A percentile compares a stretch with the other conserved stretches of the same genome.
Evolutionary conservation across 768 basidiomycete genomes (phyloP).

Genomic region (Russula sp.): DNA sequence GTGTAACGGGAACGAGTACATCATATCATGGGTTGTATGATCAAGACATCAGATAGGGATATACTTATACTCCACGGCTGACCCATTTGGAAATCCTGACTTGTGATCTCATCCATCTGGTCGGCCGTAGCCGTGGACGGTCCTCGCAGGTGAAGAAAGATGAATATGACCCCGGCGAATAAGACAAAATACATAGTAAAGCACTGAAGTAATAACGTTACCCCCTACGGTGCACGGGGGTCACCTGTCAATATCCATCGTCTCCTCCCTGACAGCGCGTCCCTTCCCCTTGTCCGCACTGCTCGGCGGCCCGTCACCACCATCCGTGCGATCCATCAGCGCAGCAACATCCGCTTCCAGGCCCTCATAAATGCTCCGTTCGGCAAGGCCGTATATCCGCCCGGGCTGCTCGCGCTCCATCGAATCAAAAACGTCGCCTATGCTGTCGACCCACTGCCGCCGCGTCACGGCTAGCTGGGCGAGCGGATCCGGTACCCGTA

Average conservation of each 20-base stretch:
- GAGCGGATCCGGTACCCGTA: slow-evolving; percentile 62
- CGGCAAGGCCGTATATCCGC: slow-evolving; percentile 71
- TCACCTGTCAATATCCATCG: slow-evolving; percentile 58
- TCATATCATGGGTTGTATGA: neutral
- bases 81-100: neutral
- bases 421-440: slow-evolving; percentile 69
- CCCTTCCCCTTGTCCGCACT: slow-evolving; percentile 50
- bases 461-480: slow-evolving; percentile 68
- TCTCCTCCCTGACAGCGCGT: slow-evolving; percentile 40
- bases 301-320: slow-evolving; percentile 23
- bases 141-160: neutral
- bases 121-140: neutral
- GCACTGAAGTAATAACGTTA: slow-evolving; percentile 22
- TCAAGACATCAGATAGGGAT: neutral
- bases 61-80: neutral
- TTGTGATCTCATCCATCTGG: neutral
- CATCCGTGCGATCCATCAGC: slow-evolving; percentile 27
- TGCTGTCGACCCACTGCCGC: slow-evolving; percentile 66
- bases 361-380: slow-evolving; percentile 66
- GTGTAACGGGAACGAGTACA: neutral
- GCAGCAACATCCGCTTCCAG: slow-evolving; percentile 55
- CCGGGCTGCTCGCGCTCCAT: slow-evolving; percentile 60
- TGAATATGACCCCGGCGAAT: slow-evolving; percentile 4
- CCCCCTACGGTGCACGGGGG: slow-evolving; percentile 20
- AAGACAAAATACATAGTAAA: slow-evolving; percentile 19